Evolutionary conservation across 805 yeast genomes (phyloP), one percentile per base, ranked within the genome.

Genomic region (Tetrapisispora taiwanensis): DNA sequence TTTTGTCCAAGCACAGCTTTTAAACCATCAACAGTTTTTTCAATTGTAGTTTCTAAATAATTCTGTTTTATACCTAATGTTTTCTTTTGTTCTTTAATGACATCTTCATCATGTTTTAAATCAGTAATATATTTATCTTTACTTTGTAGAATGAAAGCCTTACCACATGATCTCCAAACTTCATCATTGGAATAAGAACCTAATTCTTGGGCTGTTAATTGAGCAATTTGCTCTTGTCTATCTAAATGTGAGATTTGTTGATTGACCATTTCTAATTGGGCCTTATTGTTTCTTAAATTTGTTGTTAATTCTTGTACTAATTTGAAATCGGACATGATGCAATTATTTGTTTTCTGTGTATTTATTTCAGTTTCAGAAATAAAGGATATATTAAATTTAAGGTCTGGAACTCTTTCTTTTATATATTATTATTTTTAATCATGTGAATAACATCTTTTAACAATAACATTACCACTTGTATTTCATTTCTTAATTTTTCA

Each of bases 111-210:
- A 19, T 63, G 58, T 19, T 67, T 58, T 30, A 86, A 62, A 42
- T 69, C 71, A 12, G 59, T 54, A 38, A 73, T 60, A 62, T 84
- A 84, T 3, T 67, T 70, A 19, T 57, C 38, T 9, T 62, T 63
- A 26, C 55, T 62, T 45, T 63, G 65, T 32, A 59, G 39, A 3
- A 82, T 64, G 59, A 82, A 84, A 27, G 86, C 75, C 62, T 82
- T 83, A 26, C 97, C 97, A 30, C 85, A 75, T 5, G 94, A 85
- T 58, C 84, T 77, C 92, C 95, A 88, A 5, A 88, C 89, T 8
- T 58, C 58, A 9, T 75, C 72, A 18, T 67, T 67, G 9, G 67
- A 70, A 13, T 73, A 65, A 36, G 75, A 68, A 22, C 65, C 67
- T 41, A 87, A 67, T 51, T 82, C 84, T 30, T 70, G 58, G 30